Evolutionary conservation across 441 rosid species (phyloP), one percentile per base, ranked within the genome.

Genomic region (Oxalis stricta): DNA sequence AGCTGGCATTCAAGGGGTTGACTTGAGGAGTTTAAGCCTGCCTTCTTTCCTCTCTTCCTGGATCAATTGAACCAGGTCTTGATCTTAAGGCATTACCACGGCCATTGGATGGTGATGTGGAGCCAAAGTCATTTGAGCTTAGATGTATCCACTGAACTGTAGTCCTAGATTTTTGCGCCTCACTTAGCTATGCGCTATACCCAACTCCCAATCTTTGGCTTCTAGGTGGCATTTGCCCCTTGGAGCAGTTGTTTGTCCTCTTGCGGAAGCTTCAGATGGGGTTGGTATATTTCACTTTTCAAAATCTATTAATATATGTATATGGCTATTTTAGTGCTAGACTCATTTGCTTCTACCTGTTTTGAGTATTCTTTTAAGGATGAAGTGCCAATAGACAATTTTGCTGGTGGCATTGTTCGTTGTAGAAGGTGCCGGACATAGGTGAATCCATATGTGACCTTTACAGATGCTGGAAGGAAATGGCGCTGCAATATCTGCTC

Each of bases 201-300:
- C 95, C 13, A 82, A 68, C 65, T 84, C 99, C 44, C 86, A 80
- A 50, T 92, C 99, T 61, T 74, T 92, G 63, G 72, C 53, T 41
- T 77, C 96, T 33, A 77, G 95, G 81, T 92, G 99, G 99, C 97
- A 92, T 75, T 76, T 92, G 58, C 92, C 97, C 44, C 79, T 92
- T 43, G 97, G 95, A 59, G 99, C 99, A 28, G 92, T 92, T 60
- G 97, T 92, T 62, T 82, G 95, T 58, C 99, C 99, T 59, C 97
- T 87, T 56, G 97, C 94, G 7, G 94, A 87, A 73, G 55, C 84
- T 73, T 84, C 95, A 42, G 77, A 76, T 38, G 93, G 95, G 85
- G 99, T 92, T 31, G 63, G 95, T 75, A 33, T n/a, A n/a, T 53
- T 49, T 49, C 29, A 47, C 46, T 46, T 48, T 29, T 44, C n/a